Evolutionary conservation across 441 rosid species (phyloP), one percentile per base, ranked within the genome.

Genomic region (California macrophylla): DNA sequence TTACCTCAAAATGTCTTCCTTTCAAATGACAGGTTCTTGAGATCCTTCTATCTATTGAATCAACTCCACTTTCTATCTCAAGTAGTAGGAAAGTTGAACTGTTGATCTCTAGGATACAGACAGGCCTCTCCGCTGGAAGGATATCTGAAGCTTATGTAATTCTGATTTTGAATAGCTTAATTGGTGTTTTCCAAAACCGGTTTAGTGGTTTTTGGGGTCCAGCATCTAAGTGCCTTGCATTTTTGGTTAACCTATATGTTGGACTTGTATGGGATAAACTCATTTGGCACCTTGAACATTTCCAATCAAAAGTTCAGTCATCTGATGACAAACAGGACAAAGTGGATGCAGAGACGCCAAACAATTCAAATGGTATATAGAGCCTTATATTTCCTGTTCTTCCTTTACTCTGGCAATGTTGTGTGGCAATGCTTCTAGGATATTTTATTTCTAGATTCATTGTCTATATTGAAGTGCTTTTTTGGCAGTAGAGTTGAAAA

Each of bases 111-210:
- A 84, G 64, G 72, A 82, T 95, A 78, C 92, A 88, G 72, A 85
- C 67, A 82, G 80, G 76, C 71, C 76, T 95, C 72, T 74, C 89
- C 60, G 81, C 93, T 71, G 96, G 92, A 78, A 87, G 86, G 85
- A 78, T 95, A 76, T 70, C 83, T 69, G 85, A 77, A 72, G 67
- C 72, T 54, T 87, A 89, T 82, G 29, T 83, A 30, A 85, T 88
- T 62, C 76, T 84, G 52, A 66, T 88, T 76, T 85, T 91, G 80
- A 88, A 85, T 82, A 96, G 90, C 68, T 40, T 91, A 67, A 74
- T 91, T 70, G 99, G 97, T 72, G 77, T 92, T 34, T 86, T 90
- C 69, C 85, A 90, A 79, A 88, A 80, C 76, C 82, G 90, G 67
- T 90, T 88, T 76, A 82, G 82, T 77, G 74, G 74, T 73, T 71